Evolutionary conservation across 768 basidiomycete species (phyloP), one percentile per base, ranked within the genome.

Genomic region (Kwoniella sp.): DNA sequence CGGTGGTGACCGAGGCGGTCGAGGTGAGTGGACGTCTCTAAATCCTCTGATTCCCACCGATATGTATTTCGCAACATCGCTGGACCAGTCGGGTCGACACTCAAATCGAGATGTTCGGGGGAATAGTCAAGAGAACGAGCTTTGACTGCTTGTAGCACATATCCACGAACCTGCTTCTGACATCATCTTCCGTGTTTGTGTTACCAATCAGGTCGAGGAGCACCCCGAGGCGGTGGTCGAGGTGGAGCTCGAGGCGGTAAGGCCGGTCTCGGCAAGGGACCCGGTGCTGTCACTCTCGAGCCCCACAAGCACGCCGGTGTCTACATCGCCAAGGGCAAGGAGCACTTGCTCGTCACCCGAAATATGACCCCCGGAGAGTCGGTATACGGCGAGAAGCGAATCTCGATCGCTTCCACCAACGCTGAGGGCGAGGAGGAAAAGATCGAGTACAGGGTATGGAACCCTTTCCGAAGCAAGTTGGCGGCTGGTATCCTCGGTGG

Each of bases 301-400:
- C 93, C 95, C 0, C 96, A 99, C 84, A 86, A 90, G 77, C 96
- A 99, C 81, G 83, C 87, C 34, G 96, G 96, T 55, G 86, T 99
- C 58, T 99, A 97, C 84, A 90, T 99, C 76, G 96, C 96, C 64
- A 83, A 84, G 81, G 94, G 93, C 81, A 98, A 99, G 83, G 96
- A 98, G 76, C 89, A 91, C 75, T 86, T 98, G 82, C 84, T 99
- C 71, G 96, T 99, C 82, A 98, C 96, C 41, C 93, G 93, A 84
- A 98, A 97, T 82, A 86, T 99, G 80, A 93, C 91, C 45, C 96
- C 96, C 1, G 96, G 96, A 52, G 96, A 98, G 79, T 90, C 90
- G 7, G 95, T 99, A 11, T 99, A 99, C 81, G 96, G 96, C 66
- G 96, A 99, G 82, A 99, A 99, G 84, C 86, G 95, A 78, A 93